Conservation (phyloP, 768 basidiomycete species). For the Cystofilobasidium macerans region DNA sequence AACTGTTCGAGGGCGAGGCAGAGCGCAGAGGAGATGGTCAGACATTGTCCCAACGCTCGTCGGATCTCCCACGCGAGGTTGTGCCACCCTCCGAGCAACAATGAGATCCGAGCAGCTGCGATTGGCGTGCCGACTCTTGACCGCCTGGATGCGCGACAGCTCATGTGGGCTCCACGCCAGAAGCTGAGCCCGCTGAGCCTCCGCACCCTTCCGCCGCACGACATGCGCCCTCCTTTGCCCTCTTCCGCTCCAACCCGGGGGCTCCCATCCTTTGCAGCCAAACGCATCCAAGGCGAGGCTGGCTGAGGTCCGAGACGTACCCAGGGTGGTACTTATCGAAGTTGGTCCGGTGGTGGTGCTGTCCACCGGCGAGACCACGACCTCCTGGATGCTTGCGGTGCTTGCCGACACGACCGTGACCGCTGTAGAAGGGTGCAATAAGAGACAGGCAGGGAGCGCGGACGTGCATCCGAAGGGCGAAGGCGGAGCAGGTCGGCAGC, state of each 20-base stretch:
- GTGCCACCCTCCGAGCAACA: neutral
- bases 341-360: constrained; percentile 98
- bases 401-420: constrained; percentile 99
- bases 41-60: neutral
- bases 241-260: no score
- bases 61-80: neutral
- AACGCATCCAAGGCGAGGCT: no score
- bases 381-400: constrained; percentile 99
- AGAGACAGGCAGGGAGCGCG: no score
- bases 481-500: no score
- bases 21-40: neutral
- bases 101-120: no score
- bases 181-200: no score
- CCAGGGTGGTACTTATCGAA: constrained; percentile 71
- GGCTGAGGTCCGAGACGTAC: constrained; percentile 17
- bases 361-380: constrained; percentile 98
- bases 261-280: no score
- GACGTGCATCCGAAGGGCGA: no score
- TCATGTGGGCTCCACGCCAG: neutral
- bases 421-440: no score
- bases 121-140: neutral
- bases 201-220: no score
- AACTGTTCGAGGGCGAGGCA: constrained; percentile 43
- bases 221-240: no score
- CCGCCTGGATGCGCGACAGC: neutral